phyloP scores from a whole-genome alignment of 208 protist species.

The Porcisia deanei region DNA sequence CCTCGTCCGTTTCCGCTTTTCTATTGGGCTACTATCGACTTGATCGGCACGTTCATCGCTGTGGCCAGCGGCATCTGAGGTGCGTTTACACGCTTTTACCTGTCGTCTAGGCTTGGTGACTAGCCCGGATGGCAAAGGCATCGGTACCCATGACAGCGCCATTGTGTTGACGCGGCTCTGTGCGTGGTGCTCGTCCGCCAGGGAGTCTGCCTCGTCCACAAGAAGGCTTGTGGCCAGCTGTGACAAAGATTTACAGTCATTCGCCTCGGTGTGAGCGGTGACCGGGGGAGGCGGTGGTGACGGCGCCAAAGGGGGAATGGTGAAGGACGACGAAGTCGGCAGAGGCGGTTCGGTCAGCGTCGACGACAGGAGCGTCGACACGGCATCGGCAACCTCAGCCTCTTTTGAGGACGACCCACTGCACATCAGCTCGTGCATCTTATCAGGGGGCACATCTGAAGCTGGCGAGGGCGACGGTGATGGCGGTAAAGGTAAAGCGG shows the following conservation, averaged over 20 bases:
- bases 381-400: not conserved
- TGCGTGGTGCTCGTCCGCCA: not conserved
- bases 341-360: not conserved
- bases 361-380: not conserved
- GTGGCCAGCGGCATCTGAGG: not conserved
- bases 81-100: not conserved
- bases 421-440: not conserved
- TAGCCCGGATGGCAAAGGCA: slow-evolving; percentile 3
- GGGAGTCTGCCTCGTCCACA: not conserved
- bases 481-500: not conserved
- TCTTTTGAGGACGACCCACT: not conserved
- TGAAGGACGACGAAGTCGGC: slow-evolving; percentile 1
- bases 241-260: not conserved
- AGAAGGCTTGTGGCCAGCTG: slow-evolving; percentile 12
- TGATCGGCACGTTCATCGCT: not conserved
- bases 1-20: not conserved
- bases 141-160: slow-evolving; percentile 17
- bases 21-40: not conserved
- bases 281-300: not conserved
- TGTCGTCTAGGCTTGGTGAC: not conserved
- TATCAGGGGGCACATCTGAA: not conserved
- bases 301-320: not conserved
- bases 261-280: not conserved
- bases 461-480: not conserved
- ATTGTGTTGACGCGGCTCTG: not conserved